Evolutionary conservation across 768 basidiomycete species (phyloP).

Genomic region (Trametopsis cervina): DNA sequence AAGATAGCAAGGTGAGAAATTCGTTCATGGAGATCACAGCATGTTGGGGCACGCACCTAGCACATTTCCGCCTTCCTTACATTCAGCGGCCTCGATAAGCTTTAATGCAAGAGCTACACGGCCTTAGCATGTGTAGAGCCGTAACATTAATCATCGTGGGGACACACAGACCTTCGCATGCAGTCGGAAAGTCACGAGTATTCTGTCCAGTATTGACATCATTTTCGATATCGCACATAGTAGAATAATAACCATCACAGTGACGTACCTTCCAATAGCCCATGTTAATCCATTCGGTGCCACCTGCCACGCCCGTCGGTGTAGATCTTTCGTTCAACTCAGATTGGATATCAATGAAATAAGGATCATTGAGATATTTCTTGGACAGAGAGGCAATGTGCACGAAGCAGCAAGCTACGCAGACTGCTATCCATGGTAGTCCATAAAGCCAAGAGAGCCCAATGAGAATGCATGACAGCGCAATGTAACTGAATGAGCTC

Average conservation of each 20-base stretch:
- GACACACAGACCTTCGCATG: slow-evolving; percentile 51
- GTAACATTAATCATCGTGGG: background rate
- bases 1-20: slow-evolving; percentile 5
- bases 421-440: background rate
- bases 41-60: slow-evolving; percentile 44
- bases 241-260: too few species aligned
- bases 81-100: slow-evolving; percentile 36
- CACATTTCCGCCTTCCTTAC: slow-evolving; percentile 37
- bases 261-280: slow-evolving; percentile 55
- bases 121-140: slow-evolving; percentile 17
- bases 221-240: too few species aligned
- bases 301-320: slow-evolving; percentile 26
- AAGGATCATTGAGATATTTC: background rate
- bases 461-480: background rate
- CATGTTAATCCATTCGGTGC: slow-evolving; percentile 71
- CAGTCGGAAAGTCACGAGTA: slow-evolving; percentile 44
- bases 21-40: too few species aligned
- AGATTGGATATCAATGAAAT: background rate
- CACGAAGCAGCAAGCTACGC: too few species aligned
- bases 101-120: slow-evolving; percentile 46
- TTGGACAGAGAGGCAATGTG: too few species aligned
- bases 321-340: slow-evolving; percentile 13
- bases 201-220: slow-evolving; percentile 36
- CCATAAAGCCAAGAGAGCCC: background rate
- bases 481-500: too few species aligned